These are phyloP conservation scores for Cladosporium colombiae DNA, from an alignment of 2,329 filamentous ascomycete genomes.

Conservation along the genomic window DNA sequence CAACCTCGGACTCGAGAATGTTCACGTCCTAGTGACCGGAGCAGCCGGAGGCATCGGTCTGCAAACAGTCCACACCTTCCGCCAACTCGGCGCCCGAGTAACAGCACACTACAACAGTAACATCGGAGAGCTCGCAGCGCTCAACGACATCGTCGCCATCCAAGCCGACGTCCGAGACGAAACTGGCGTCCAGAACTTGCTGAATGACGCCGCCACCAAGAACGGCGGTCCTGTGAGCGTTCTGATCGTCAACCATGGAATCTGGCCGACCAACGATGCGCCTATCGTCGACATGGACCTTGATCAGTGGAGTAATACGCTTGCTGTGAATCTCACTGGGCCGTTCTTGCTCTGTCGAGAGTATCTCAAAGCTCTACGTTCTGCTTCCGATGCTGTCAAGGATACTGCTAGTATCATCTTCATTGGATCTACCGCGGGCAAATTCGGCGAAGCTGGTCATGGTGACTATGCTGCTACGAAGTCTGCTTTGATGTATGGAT, in stretches of 20 bases:
- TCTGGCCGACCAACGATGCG: constrained; percentile 31
- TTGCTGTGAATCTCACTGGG: constrained; percentile 34
- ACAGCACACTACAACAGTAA: constrained; percentile 42
- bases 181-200: constrained; percentile 33
- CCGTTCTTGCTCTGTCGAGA: constrained; percentile 34
- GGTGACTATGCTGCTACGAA: constrained; percentile 35
- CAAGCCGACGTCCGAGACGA: constrained; percentile 40
- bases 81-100: constrained; percentile 40
- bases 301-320: constrained; percentile 33
- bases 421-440: constrained; percentile 37
- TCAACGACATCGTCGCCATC: constrained; percentile 28
- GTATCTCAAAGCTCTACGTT: constrained; percentile 29
- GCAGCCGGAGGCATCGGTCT: constrained; percentile 36
- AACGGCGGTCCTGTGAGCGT: constrained; percentile 41
- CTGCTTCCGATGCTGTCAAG: constrained; percentile 25
- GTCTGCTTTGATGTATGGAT: constrained; percentile 35
- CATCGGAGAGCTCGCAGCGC: constrained; percentile 35
- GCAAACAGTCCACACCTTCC: constrained; percentile 32
- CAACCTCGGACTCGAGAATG: constrained; percentile 33
- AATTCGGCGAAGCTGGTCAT: constrained; percentile 36
- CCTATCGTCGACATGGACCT: constrained; percentile 34
- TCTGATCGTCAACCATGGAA: constrained; percentile 44
- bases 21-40: constrained; percentile 40
- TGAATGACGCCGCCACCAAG: constrained; percentile 35
- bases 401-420: constrained; percentile 34